These are phyloP conservation scores for Pichia sp. DNA, from an alignment of 1,139 yeast genomes.

Conservation along the genomic window DNA sequence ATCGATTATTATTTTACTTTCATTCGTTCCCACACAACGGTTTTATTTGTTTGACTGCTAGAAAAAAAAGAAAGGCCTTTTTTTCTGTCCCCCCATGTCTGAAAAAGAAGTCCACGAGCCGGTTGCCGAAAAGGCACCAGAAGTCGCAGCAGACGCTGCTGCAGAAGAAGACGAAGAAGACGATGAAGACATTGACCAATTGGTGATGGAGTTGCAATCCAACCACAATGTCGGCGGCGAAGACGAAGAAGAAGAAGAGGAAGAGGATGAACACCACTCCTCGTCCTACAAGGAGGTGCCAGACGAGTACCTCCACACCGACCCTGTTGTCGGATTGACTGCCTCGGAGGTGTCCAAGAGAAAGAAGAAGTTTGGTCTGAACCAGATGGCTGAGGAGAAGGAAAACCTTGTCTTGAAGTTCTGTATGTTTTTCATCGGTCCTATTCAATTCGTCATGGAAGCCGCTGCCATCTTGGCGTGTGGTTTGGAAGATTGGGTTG, in stretches of 20 bases:
- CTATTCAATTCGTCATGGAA: conserved; percentile 99
- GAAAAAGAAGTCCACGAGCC: conserved; percentile 21
- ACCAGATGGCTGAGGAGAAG: conserved; percentile 92
- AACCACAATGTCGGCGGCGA: conserved; percentile 34
- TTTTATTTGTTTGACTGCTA: conserved; percentile 2
- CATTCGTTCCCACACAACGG: neutral
- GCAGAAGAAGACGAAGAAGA: conserved; percentile 23
- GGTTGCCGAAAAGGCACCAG: conserved; percentile 19
- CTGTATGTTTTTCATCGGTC: conserved; percentile 92
- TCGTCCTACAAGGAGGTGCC: conserved; percentile 66
- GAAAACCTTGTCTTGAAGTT: conserved; percentile 83
- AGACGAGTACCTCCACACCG: conserved; percentile 85
- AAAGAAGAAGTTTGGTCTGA: conserved; percentile 90
- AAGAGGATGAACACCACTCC: conserved; percentile 48
- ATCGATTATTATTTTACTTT: neutral
- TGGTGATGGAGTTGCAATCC: conserved; percentile 86
- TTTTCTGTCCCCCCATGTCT: conserved; percentile 13
- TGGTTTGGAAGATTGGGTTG: conserved; percentile 98
- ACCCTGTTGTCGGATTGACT: conserved; percentile 75
- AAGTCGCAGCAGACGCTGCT: conserved; percentile 5
- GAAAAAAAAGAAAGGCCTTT: conserved; percentile 1
- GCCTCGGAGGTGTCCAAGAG: conserved; percentile 79
- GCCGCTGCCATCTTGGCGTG: conserved; percentile 97
- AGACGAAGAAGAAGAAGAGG: conserved; percentile 48
- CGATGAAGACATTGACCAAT: conserved; percentile 61